Evolutionary conservation across 805 yeast genomes (phyloP).

Genomic region (Cyberlindnera samutprakarnensis): DNA sequence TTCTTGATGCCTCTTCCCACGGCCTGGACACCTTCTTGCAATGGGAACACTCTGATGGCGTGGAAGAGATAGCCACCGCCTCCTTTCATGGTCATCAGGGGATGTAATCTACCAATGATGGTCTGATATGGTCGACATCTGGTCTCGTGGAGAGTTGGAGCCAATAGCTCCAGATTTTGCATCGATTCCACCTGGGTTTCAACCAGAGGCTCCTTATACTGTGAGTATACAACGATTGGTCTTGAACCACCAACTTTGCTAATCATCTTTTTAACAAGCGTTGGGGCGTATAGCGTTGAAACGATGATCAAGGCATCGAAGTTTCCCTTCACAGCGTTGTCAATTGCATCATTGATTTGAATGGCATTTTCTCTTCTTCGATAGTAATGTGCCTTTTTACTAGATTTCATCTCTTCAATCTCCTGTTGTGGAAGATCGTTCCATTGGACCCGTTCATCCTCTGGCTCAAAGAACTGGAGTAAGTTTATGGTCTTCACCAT

Average conservation of each 20-base stretch:
- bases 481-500: constrained; percentile 68
- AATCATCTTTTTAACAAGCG: constrained; percentile 54
- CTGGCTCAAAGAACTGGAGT: constrained; percentile 80
- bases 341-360: constrained; percentile 38
- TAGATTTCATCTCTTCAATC: constrained; percentile 45
- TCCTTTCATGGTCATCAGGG: constrained; percentile 87
- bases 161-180: constrained; percentile 62
- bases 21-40: constrained; percentile 55
- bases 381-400: constrained; percentile 57
- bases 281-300: constrained; percentile 61
- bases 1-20: constrained; percentile 53
- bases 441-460: constrained; percentile 39
- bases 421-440: constrained; percentile 43
- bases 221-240: constrained; percentile 77
- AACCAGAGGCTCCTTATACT: constrained; percentile 71
- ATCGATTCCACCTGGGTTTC: constrained; percentile 65
- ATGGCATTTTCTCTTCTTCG: constrained; percentile 54
- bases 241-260: constrained; percentile 76
- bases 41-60: constrained; percentile 75
- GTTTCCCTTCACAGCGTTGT: constrained; percentile 39
- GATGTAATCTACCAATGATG: constrained; percentile 89
- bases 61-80: constrained; percentile 84
- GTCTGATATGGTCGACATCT: constrained; percentile 86
- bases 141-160: constrained; percentile 77
- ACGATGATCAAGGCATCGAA: constrained; percentile 76